Conservation (phyloP, 768 basidiomycete genomes). For the Coprinopsis strossmayeri region DNA sequence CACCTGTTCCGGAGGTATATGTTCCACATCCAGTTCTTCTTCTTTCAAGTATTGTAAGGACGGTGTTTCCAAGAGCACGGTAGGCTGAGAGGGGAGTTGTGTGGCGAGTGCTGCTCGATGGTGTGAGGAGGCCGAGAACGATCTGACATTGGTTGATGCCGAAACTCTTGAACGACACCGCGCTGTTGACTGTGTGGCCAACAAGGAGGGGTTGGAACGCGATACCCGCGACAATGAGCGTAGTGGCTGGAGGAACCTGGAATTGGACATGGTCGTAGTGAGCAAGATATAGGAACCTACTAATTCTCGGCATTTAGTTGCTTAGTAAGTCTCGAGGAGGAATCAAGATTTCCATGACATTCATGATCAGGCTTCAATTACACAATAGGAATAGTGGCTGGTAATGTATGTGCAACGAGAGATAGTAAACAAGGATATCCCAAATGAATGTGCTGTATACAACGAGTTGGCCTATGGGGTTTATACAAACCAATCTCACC, state of each 20-base stretch:
- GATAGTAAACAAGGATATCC: too few species aligned
- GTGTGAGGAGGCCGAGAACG: slow-evolving; percentile 18
- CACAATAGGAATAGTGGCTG: too few species aligned
- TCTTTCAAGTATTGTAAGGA: slow-evolving; percentile 46
- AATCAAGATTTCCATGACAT: too few species aligned
- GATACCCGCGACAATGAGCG: slow-evolving; percentile 3
- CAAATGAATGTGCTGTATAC: too few species aligned
- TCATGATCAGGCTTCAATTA: too few species aligned
- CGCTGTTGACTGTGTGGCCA: background rate
- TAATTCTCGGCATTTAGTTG: too few species aligned
- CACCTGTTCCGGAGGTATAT: slow-evolving; percentile 47
- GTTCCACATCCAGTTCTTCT: slow-evolving; percentile 59
- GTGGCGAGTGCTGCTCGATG: slow-evolving; percentile 31
- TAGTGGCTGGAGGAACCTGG: background rate
- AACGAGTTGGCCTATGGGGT: too few species aligned
- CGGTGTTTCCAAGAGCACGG: slow-evolving; percentile 43
- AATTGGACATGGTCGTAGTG: background rate
- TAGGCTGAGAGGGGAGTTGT: slow-evolving; percentile 39
- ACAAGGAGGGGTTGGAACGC: background rate
- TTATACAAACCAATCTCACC: too few species aligned
- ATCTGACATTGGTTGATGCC: slow-evolving; percentile 1
- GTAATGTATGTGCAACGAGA: too few species aligned
- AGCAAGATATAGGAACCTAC: background rate
- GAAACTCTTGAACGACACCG: background rate
- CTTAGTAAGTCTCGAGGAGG: too few species aligned